Base-by-base conservation (phyloP, 305 asterid species). In the Fraxinus angustifolia region DNA sequence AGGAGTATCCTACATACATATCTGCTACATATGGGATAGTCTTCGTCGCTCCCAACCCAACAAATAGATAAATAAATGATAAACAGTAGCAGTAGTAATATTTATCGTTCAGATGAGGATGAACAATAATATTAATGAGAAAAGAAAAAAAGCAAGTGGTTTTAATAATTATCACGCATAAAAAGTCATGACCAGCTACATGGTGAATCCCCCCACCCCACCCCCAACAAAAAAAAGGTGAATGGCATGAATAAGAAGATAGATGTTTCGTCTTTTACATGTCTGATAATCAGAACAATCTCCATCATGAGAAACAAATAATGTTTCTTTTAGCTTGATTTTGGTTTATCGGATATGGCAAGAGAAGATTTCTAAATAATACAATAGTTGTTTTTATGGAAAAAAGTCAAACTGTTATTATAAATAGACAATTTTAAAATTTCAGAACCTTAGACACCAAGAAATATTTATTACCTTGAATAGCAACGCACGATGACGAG, bases 401-500 rank as follows among this genome's bases (percentile, higher is more conserved):
- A 80, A 75, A 23, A 8, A 31, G 53, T 77, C 26, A 34, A 45
- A 76, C 38, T 31, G 56, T 19, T 48, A 11, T 45, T 35, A 34
- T 21, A 62, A 60, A 75, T 21, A 82, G 67, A 67, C 2, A 78
- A 8, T 31, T 78, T 75, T 17, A 28, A 21, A 36, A 42, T 81
- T 42, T 58, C 12, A 53, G 17, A 77, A 70, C 36, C 79, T 11
- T 21, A 53, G 70, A 77, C 70, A 12, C 70, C 76, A 72, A 75
- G 78, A 83, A 82, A 76, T 73, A 84, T 45, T 72, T 33, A 28
- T 23, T 90, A 95, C 99, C 98, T 95, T 95, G 85, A 95, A 95
- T 80, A 95, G 82, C 87, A 95, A 87, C 10, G 99, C 98, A 77
- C 99, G 95, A 74, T 95, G 99, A 83, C 99, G 97, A 85, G 99